Percentiles rank a stretch among this genome's conserved stretches.
phyloP scores from a whole-genome alignment of 108 stramenopile species.

The Mediolabrus comicus region DNA sequence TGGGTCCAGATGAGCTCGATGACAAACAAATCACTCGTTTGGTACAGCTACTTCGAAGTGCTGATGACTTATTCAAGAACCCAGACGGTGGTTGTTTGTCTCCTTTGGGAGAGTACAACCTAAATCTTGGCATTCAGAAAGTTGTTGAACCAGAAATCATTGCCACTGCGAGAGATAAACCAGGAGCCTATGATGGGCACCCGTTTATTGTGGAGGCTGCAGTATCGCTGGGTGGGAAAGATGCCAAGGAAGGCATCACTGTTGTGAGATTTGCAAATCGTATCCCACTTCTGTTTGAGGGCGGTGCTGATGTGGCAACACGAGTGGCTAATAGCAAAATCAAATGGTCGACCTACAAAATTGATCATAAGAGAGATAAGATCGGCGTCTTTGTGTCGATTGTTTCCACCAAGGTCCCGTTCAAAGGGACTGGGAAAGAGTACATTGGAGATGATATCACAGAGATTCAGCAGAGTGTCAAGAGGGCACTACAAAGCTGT shows the following conservation, averaged over 20 bases:
- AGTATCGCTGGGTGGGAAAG: constrained; percentile 91
- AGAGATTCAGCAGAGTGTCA: constrained; percentile 78
- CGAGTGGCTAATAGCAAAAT: constrained; percentile 86
- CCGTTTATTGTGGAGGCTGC: constrained; percentile 97
- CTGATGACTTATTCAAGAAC: constrained; percentile 78
- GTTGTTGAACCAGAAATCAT: constrained; percentile 88
- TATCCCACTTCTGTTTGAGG: constrained; percentile 96
- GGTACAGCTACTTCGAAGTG: constrained; percentile 79
- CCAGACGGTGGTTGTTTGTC: constrained; percentile 91
- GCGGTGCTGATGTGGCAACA: constrained; percentile 93
- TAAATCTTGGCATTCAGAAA: constrained; percentile 94
- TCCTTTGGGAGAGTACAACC: constrained; percentile 96
- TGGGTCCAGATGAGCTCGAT: constrained; percentile 50
- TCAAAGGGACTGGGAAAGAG: constrained; percentile 98
- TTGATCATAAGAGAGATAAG: constrained; percentile 92
- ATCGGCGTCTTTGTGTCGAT: constrained; percentile 96
- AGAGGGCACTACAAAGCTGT: constrained; percentile 74
- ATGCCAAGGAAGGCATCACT: constrained; percentile 89
- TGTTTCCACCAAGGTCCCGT: constrained; percentile 96
- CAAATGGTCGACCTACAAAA: constrained; percentile 92
- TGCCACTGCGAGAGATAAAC: constrained; percentile 77
- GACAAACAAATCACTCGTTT: constrained; percentile 81
- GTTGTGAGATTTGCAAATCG: constrained; percentile 97
- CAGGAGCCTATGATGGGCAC: constrained; percentile 89
- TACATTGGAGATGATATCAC: constrained; percentile 90